A percentile compares a stretch with the other conserved stretches of the same genome.
Evolutionary conservation across 75 land plant genomes (phyloP).

Genomic region (Picea glauca): DNA sequence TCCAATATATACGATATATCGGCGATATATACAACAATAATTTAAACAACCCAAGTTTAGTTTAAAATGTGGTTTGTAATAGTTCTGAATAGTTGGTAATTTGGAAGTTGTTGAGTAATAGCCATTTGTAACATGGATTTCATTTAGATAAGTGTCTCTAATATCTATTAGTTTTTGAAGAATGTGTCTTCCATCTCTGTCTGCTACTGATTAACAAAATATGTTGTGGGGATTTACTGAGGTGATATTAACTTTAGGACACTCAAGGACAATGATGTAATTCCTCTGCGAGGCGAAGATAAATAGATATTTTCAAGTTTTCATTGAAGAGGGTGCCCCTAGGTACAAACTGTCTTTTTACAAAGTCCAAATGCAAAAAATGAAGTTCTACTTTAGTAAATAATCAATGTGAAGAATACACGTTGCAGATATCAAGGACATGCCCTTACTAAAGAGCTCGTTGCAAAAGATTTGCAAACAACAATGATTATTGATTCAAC

Average conservation of each 20-base stretch:
- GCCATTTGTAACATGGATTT: too few species aligned
- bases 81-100: background rate
- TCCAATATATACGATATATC: too few species aligned
- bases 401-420: background rate
- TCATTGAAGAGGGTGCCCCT: conserved; percentile 99
- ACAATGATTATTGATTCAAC: conserved; percentile 99
- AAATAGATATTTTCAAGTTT: conserved; percentile 87
- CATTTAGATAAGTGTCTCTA: background rate
- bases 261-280: conserved; percentile 82
- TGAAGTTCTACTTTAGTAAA: background rate
- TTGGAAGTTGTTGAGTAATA: too few species aligned
- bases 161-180: background rate
- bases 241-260: conserved; percentile 93
- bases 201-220: conserved; percentile 1
- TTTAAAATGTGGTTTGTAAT: too few species aligned
- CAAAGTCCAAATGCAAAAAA: background rate
- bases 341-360: conserved; percentile 37
- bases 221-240: conserved; percentile 49
- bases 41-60: too few species aligned
- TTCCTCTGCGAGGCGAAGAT: conserved; percentile 96
- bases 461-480: conserved; percentile 72
- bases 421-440: conserved; percentile 88
- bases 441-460: conserved; percentile 86
- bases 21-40: too few species aligned
- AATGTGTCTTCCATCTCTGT: background rate